Evolutionary conservation across 345 rosid species (phyloP), one percentile per base, ranked within the genome.

Genomic region (Corchorus olitorius): DNA sequence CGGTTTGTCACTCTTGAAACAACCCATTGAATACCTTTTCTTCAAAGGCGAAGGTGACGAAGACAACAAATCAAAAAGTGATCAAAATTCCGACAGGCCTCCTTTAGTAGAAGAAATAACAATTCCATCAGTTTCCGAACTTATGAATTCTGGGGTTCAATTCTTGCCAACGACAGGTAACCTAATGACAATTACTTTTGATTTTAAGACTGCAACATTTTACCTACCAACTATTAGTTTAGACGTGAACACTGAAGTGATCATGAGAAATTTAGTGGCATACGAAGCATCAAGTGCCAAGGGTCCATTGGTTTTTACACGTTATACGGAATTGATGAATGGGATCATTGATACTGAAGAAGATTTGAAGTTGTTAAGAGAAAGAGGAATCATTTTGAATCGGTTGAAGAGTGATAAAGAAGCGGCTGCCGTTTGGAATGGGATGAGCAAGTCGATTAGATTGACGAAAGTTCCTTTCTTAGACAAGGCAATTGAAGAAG

Each of bases 401-500:
- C 80, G 80, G 4, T 63, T 94, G 78, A 94, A 90, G 84, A 91
- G 88, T 20, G 97, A 94, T n/a, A 37, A 65, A 46, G 94, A 92
- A 75, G 97, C 80, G 9, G 94, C 97, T 0, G 81, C 83, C 9
- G 43, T 94, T 75, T 90, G 95, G 92, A 94, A 93, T 71, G 98
- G 94, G 73, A 89, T 91, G 97, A 94, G 81, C 78, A 90, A 80
- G 74, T 88, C 92, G 0, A 81, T 90, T 35, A 84, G 86, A 70
- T 58, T 91, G 41, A 94, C 94, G 3, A 91, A 82, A 84, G 97
- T 89, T 16, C 82, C 82, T 0, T 81, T 83, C 74, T 74, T 90
- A 33, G 97, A 92, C 77, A 86, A 86, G 77, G 88, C 82, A 65
- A 94, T 91, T 62, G 93, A 85, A 52, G 97, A 90, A 62, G 93